Conservation (phyloP, 768 basidiomycete species). For the Serendipita sp. region DNA sequence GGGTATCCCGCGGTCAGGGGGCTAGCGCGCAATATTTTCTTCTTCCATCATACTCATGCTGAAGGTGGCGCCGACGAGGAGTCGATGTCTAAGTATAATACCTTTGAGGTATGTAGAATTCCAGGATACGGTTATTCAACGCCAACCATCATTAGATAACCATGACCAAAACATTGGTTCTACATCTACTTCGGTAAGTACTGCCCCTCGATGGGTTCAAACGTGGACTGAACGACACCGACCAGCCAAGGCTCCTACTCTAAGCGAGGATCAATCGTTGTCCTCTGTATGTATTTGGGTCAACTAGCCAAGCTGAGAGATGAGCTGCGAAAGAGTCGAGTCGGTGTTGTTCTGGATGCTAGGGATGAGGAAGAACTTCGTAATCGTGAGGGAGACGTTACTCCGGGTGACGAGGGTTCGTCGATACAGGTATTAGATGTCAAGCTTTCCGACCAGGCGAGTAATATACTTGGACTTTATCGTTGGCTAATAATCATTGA, state of each 20-base stretch:
- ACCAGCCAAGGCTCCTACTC: constrained; percentile 34
- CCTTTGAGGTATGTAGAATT: constrained; percentile 42
- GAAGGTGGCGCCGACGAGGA: constrained; percentile 49
- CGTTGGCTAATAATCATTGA: constrained; percentile 10
- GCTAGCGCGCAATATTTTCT: constrained; percentile 47
- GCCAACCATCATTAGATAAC: constrained; percentile 22
- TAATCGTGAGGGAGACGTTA: constrained; percentile 25
- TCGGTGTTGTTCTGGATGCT: constrained; percentile 54
- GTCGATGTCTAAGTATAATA: constrained; percentile 49
- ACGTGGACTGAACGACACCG: not conserved
- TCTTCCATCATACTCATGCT: constrained; percentile 42
- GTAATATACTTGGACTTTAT: constrained; percentile 30
- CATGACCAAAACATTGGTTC: constrained; percentile 38
- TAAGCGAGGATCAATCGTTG: constrained; percentile 33
- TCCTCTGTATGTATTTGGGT: constrained; percentile 38
- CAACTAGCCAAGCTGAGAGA: constrained; percentile 32
- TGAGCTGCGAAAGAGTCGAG: constrained; percentile 24
- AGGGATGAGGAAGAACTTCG: constrained; percentile 47
- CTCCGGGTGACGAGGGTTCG: constrained; percentile 18
- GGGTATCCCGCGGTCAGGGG: constrained; percentile 51
- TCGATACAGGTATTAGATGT: not conserved
- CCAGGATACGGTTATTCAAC: constrained; percentile 32
- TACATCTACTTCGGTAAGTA: constrained; percentile 30
- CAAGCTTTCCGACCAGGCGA: not conserved
- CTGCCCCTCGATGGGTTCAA: not conserved